A percentile compares a stretch with the other conserved stretches of the same genome.
Conservation (phyloP, 768 basidiomycete species). For the Auricularia heimuer region DNA sequence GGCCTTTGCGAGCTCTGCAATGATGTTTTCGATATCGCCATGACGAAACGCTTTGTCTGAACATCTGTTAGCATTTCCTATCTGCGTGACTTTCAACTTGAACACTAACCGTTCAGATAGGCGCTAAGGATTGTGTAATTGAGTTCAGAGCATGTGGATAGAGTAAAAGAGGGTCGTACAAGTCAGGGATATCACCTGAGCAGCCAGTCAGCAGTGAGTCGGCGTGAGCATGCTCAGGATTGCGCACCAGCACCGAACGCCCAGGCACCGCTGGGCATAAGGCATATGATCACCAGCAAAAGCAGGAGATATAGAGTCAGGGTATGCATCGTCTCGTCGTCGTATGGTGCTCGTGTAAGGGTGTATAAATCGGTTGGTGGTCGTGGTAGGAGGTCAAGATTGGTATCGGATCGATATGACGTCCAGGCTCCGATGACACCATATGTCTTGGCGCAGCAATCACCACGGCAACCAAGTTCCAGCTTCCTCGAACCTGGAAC, state of each 20-base stretch:
- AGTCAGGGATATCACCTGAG: not conserved
- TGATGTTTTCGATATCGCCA: slow-evolving; percentile 56
- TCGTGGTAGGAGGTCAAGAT: not conserved
- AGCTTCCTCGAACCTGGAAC: no score
- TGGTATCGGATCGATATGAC: not conserved
- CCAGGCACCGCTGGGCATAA: not conserved
- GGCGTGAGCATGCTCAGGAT: not conserved
- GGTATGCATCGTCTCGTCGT: not conserved
- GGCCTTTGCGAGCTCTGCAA: slow-evolving; percentile 48
- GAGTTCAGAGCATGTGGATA: not conserved
- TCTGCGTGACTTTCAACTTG: not conserved
- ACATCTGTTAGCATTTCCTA: not conserved
- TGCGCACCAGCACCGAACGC: slow-evolving; percentile 1
- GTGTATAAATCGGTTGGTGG: not conserved
- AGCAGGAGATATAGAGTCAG: not conserved
- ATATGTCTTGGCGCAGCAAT: not conserved
- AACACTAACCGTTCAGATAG: not conserved
- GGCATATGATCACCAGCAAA: not conserved
- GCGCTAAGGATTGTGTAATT: not conserved
- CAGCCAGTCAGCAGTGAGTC: not conserved
- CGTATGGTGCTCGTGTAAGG: not conserved
- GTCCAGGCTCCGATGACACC: not conserved
- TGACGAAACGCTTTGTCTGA: slow-evolving; percentile 19
- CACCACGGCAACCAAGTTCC: no score
- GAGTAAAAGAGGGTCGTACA: not conserved